Conservation (phyloP, 1,284 basidiomycete genomes). For the Boletus mariae region DNA sequence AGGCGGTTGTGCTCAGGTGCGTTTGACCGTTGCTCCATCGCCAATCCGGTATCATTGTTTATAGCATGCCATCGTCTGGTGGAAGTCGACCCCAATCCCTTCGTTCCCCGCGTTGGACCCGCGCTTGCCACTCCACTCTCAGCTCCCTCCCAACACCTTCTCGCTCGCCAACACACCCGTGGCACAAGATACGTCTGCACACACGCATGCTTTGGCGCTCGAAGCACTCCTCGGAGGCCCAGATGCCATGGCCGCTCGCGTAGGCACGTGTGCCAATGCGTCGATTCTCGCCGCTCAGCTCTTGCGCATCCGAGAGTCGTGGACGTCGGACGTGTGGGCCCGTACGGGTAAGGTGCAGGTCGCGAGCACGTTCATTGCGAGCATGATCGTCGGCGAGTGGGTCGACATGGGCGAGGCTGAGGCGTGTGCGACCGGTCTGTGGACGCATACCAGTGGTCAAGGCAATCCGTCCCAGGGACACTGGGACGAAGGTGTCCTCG, state of each 20-base stretch:
- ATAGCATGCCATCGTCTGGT: constrained; percentile 79
- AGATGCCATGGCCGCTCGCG: constrained; percentile 67
- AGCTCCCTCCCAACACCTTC: constrained; percentile 64
- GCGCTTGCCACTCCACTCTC: constrained; percentile 57
- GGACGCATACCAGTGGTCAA: constrained; percentile 48
- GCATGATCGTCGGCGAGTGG: constrained; percentile 68
- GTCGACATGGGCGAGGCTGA: constrained; percentile 70
- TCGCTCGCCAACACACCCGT: constrained; percentile 73
- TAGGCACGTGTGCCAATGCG: constrained; percentile 65
- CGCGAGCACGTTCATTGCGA: constrained; percentile 69
- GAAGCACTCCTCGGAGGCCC: constrained; percentile 73
- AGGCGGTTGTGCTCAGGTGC: constrained; percentile 70
- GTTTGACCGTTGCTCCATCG: constrained; percentile 1
- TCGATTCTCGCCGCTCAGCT: constrained; percentile 69
- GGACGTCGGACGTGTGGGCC: constrained; percentile 69
- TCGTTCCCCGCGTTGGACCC: constrained; percentile 66
- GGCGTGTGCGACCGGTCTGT: constrained; percentile 72
- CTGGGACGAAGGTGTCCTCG: constrained; percentile 76
- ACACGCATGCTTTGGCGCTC: constrained; percentile 68
- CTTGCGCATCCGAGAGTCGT: constrained; percentile 64
- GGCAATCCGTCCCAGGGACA: constrained; percentile 40
- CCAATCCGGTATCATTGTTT: background rate
- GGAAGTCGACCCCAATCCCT: constrained; percentile 68
- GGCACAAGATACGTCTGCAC: constrained; percentile 72
- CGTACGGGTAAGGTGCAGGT: constrained; percentile 66